Conservation (phyloP, 169 alveolate genomes). For the Babesia caballi region DNA sequence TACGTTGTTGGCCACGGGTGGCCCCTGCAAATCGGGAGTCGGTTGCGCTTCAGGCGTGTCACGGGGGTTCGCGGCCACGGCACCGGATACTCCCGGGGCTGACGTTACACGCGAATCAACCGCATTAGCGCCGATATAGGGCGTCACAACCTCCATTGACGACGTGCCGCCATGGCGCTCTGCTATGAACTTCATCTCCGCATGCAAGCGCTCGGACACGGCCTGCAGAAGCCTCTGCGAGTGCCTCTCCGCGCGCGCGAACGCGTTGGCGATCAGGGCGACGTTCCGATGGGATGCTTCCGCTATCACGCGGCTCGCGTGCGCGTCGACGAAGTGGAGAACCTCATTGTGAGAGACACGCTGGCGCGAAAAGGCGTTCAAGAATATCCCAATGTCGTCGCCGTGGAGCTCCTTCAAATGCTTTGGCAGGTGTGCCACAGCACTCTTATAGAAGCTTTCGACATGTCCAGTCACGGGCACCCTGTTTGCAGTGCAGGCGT, state of each 20-base stretch:
- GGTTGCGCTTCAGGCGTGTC: neutral
- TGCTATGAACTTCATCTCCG: neutral
- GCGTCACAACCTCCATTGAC: neutral
- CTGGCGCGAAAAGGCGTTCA: slow-evolving; percentile 34
- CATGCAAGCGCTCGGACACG: neutral
- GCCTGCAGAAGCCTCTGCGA: slow-evolving; percentile 21
- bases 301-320: slow-evolving; percentile 3
- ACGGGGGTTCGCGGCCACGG: neutral
- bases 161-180: neutral
- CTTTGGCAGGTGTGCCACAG: slow-evolving; percentile 38
- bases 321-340: slow-evolving; percentile 36
- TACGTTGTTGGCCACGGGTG: neutral
- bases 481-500: neutral
- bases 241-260: slow-evolving; percentile 25
- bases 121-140: neutral
- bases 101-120: too few species aligned
- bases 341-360: slow-evolving; percentile 28
- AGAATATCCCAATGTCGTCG: slow-evolving; percentile 35
- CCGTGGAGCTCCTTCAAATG: slow-evolving; percentile 20
- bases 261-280: slow-evolving; percentile 37
- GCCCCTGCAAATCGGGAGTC: neutral
- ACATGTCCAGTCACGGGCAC: slow-evolving; percentile 2
- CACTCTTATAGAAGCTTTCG: slow-evolving; percentile 12
- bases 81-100: neutral
- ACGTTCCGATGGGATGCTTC: slow-evolving; percentile 16